Base-by-base conservation (phyloP, 78 protist genomes). In the Dictyostelium citrinum region DNA sequence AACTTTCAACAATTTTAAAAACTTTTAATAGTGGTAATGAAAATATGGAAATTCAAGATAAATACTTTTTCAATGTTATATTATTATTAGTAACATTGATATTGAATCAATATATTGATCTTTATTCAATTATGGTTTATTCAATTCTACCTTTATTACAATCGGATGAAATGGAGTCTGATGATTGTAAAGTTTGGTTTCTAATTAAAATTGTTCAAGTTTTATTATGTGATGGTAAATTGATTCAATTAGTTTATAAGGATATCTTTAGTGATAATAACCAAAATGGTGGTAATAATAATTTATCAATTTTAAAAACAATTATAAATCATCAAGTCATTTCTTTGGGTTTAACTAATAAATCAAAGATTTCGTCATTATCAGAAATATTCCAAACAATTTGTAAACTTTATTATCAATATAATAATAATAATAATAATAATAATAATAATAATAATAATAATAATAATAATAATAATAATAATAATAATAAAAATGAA, bases 351-450 rank as follows among this genome's bases (percentile, higher is more conserved):
- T 16, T 55, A 27, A 39, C 16, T 1, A 80, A 80, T 35, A 80
- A 80, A 20, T 45, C 31, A 46, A 88, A 88, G 80, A 67, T 55
- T 24, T 14, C 24, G 1, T 45, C 93, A 43, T 46, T 78, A 9
- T 61, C 71, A 8, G 7, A 29, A 49, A 39, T 88, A 35, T 88
- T 88, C 31, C 93, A 83, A 61, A 16, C 41, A 17, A 14, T 88
- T 12, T 88, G 93, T 67, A 60, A 78, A 49, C 75, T 88, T 27
- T 88, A 88, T 79, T 55, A 88, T 49, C 75, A 78, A 8, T 78
- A 88, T 43, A 7, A 39, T 39, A 1, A 39, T 39, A 1, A 39
- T 1, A 39, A 39, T 39, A 39, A 37, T 37, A 37, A 37, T 37
- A 37, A 37, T 37, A 37, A 37, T 37, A 37, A 37, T 37, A 37